phyloP scores from a whole-genome alignment of 768 basidiomycete species.

The Agaricus subrufescens region DNA sequence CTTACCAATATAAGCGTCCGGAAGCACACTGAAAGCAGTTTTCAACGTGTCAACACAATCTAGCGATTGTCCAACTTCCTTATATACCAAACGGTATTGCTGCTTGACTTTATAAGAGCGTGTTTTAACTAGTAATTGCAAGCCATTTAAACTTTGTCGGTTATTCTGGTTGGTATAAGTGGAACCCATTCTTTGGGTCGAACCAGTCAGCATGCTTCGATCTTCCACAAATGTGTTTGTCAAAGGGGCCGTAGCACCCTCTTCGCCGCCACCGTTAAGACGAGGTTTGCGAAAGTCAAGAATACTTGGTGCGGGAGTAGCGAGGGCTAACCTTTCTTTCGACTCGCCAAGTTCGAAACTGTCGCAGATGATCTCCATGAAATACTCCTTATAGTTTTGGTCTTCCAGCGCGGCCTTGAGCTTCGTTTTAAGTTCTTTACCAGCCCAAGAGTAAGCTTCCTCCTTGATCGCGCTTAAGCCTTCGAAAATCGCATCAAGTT shows the following conservation, averaged over 20 bases:
- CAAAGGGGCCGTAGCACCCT: not conserved
- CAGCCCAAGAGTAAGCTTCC: not conserved
- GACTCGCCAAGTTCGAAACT: not conserved
- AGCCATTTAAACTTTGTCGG: too few species aligned
- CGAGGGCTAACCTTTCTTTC: not conserved
- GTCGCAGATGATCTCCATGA: not conserved
- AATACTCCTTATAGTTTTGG: not conserved
- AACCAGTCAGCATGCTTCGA: not conserved
- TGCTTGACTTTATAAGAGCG: not conserved
- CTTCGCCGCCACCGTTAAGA: not conserved
- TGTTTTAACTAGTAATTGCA: too few species aligned
- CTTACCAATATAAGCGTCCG: not conserved
- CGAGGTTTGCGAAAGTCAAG: not conserved
- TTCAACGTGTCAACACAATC: constrained; percentile 22
- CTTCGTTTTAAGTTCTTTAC: not conserved
- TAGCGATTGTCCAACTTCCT: constrained; percentile 1
- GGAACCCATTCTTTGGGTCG: not conserved
- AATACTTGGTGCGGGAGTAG: not conserved
- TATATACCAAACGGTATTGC: not conserved
- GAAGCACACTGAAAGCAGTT: not conserved
- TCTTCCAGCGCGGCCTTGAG: not conserved
- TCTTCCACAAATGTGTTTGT: not conserved
- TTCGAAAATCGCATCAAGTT: constrained; percentile 11
- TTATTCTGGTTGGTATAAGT: too few species aligned
- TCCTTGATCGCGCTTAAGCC: constrained; percentile 1